Conservation (phyloP, 495 filamentous ascomycete species). For the Daldinia caldariorum region DNA sequence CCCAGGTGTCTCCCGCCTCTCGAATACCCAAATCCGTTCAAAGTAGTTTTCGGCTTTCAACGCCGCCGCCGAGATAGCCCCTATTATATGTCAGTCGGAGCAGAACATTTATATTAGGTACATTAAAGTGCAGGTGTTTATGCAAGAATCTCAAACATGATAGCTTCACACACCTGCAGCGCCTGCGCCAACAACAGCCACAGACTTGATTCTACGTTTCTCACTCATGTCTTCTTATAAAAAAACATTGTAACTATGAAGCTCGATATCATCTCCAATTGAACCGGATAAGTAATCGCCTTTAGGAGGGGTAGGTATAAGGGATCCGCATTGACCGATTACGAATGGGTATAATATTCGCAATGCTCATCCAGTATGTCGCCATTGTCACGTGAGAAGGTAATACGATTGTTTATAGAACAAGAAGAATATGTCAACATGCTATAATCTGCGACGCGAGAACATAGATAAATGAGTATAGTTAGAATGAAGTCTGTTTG, state of each 20-base stretch:
- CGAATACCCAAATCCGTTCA: slow-evolving; percentile 60
- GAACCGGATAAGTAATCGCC: neutral
- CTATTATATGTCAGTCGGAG: slow-evolving; percentile 32
- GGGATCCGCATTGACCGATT: neutral
- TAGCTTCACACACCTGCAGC: slow-evolving; percentile 56
- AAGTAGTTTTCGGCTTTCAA: slow-evolving; percentile 60
- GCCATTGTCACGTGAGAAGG: slow-evolving; percentile 40
- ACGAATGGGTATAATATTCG: slow-evolving; percentile 25
- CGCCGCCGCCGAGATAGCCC: slow-evolving; percentile 57
- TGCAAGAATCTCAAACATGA: slow-evolving; percentile 1
- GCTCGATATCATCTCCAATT: neutral
- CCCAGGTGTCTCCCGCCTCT: slow-evolving; percentile 57
- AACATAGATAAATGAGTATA: neutral
- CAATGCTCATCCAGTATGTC: slow-evolving; percentile 32
- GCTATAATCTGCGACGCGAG: neutral
- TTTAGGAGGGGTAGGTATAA: slow-evolving; percentile 19
- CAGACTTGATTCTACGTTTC: slow-evolving; percentile 53
- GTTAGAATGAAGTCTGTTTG: too few species aligned
- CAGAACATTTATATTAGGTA: neutral
- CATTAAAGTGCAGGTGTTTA: neutral
- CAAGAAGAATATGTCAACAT: neutral
- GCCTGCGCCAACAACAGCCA: slow-evolving; percentile 63
- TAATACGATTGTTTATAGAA: too few species aligned
- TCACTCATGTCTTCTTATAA: slow-evolving; percentile 33
- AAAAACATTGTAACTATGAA: slow-evolving; percentile 3